phyloP scores from a whole-genome alignment of 257 asterid genomes.

The Jasminum sambac region DNA sequence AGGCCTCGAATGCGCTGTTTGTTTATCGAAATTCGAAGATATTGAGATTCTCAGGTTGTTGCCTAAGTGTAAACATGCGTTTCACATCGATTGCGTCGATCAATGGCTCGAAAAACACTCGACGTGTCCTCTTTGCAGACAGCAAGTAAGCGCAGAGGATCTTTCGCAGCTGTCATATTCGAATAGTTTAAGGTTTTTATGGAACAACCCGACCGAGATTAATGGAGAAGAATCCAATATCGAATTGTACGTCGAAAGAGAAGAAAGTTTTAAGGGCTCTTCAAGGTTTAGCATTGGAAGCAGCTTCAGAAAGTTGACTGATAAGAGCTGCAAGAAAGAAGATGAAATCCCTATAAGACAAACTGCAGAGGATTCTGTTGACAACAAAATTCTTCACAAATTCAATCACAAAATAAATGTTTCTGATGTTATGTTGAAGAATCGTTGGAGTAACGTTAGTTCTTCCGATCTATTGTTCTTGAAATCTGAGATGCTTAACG shows the following conservation, averaged over 20 bases:
- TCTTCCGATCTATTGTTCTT: conserved; percentile 63
- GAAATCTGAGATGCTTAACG: conserved; percentile 49
- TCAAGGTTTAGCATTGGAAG: conserved; percentile 45
- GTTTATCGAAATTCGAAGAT: conserved; percentile 54
- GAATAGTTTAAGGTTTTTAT: conserved; percentile 37
- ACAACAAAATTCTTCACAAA: conserved; percentile 29
- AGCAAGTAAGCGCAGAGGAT: conserved; percentile 38
- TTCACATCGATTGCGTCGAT: conserved; percentile 61
- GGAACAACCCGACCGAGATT: conserved; percentile 24
- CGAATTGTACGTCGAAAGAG: conserved; percentile 48
- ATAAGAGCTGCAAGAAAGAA: conserved; percentile 10
- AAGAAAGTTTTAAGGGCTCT: conserved; percentile 38
- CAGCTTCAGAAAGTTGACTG: conserved; percentile 22
- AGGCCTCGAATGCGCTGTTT: conserved; percentile 73
- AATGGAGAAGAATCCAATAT: conserved; percentile 31
- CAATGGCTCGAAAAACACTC: conserved; percentile 66
- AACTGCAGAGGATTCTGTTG: conserved; percentile 14
- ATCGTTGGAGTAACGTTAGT: conserved; percentile 65
- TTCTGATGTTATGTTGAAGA: conserved; percentile 44
- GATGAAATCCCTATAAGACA: conserved; percentile 31
- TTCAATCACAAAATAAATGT: conserved; percentile 50
- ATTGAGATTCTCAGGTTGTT: conserved; percentile 51
- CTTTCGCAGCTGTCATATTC: conserved; percentile 29
- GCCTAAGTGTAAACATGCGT: conserved; percentile 65
- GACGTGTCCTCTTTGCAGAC: conserved; percentile 71